Evolutionary conservation across 2,329 filamentous ascomycete genomes (phyloP).

Genomic region (Pseudogymnoascus sp.): DNA sequence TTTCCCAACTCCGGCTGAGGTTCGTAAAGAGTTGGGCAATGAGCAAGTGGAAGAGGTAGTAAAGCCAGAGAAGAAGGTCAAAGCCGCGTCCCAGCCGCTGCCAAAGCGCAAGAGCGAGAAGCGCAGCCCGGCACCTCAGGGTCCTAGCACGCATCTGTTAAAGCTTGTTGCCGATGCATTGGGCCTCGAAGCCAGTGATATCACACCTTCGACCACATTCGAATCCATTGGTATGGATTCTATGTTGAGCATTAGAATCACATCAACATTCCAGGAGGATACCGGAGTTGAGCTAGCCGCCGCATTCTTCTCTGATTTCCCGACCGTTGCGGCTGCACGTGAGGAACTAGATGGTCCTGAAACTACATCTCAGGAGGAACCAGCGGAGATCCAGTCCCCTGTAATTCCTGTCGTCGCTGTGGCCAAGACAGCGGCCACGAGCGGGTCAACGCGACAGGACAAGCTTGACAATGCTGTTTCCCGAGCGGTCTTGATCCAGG

Average conservation of each 20-base stretch:
- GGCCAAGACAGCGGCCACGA: not conserved
- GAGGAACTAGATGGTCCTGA: not conserved
- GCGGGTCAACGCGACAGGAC: not conserved
- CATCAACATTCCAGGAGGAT: slow-evolving; percentile 7
- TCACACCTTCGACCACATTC: slow-evolving; percentile 4
- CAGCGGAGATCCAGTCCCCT: not conserved
- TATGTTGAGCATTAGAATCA: slow-evolving; percentile 14
- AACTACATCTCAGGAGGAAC: not conserved
- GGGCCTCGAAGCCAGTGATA: slow-evolving; percentile 12
- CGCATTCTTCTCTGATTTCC: slow-evolving; percentile 3
- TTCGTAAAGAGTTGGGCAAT: not conserved
- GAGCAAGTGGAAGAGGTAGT: not conserved
- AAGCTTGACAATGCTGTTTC: not conserved
- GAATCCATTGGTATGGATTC: slow-evolving; percentile 16
- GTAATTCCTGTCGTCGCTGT: not conserved
- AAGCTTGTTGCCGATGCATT: slow-evolving; percentile 13
- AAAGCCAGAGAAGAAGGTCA: not conserved
- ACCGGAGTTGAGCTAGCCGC: slow-evolving; percentile 11
- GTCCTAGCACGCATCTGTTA: not conserved
- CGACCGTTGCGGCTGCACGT: slow-evolving; percentile 1
- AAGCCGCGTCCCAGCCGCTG: not conserved
- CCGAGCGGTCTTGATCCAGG: not conserved
- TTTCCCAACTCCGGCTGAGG: not conserved
- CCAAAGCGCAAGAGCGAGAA: not conserved
- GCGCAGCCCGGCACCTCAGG: not conserved